Percentiles rank a stretch among this genome's conserved stretches.
phyloP scores from a whole-genome alignment of 139 green algal species.

The Raphidocelis subcapitata region DNA sequence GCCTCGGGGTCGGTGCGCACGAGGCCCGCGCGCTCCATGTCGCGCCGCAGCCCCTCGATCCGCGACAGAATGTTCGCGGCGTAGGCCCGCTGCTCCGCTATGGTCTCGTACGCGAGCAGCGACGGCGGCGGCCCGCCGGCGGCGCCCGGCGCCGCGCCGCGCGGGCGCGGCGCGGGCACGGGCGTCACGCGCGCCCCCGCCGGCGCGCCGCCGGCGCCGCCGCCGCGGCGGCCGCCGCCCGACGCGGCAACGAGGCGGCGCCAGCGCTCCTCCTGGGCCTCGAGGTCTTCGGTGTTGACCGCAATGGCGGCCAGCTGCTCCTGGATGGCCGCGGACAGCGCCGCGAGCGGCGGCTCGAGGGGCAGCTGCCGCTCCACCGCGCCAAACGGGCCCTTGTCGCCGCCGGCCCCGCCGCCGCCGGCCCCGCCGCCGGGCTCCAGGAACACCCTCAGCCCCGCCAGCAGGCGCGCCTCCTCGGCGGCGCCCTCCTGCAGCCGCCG shows the following conservation, averaged over 20 bases:
- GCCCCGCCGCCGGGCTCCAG: background rate
- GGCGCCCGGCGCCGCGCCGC: background rate
- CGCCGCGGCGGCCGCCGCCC: conserved; percentile 5
- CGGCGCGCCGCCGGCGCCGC: background rate
- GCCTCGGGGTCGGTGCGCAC: conserved; percentile 18
- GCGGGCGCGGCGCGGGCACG: background rate
- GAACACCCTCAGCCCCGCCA: conserved; percentile 22
- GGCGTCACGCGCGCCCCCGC: background rate
- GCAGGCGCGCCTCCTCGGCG: conserved; percentile 18
- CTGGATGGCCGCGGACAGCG: conserved; percentile 9
- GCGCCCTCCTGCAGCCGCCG: conserved; percentile 16
- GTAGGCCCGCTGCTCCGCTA: conserved; percentile 19
- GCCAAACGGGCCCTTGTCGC: too few species aligned
- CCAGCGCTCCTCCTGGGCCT: conserved; percentile 21
- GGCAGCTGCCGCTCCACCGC: too few species aligned
- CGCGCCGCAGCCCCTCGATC: background rate
- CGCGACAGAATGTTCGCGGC: conserved; percentile 7
- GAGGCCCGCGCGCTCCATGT: conserved; percentile 22
- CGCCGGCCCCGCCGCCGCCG: conserved; percentile 1
- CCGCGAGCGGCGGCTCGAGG: conserved; percentile 17
- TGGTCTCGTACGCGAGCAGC: conserved; percentile 23
- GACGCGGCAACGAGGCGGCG: background rate
- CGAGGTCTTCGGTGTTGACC: conserved; percentile 23
- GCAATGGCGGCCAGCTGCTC: conserved; percentile 5
- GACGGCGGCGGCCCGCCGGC: background rate